These are phyloP conservation scores for Myrmaecium sp. DNA, from an alignment of 2,329 filamentous ascomycete species.

Conservation along the genomic window DNA sequence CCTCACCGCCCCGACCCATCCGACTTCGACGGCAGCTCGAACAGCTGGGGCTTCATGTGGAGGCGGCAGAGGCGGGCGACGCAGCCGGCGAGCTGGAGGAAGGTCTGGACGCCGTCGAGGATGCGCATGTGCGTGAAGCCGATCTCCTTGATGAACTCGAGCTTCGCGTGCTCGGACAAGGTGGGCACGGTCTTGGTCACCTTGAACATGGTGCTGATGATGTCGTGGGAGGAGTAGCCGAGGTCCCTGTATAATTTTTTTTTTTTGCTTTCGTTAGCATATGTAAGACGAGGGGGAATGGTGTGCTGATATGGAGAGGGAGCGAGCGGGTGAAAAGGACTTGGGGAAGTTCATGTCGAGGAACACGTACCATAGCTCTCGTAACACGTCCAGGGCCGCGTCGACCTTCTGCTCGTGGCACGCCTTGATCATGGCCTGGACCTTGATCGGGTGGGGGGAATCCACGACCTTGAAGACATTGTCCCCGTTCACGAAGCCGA, in stretches of 20 bases:
- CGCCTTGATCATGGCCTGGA: slow-evolving; percentile 95
- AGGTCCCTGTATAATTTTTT: slow-evolving; percentile 38
- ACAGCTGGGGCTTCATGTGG: slow-evolving; percentile 86
- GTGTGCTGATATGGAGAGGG: neutral
- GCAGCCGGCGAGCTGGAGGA: slow-evolving; percentile 85
- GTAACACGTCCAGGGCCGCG: slow-evolving; percentile 65
- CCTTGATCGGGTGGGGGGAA: slow-evolving; percentile 91
- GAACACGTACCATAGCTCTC: slow-evolving; percentile 63
- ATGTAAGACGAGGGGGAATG: slow-evolving; percentile 3
- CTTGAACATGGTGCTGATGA: slow-evolving; percentile 97
- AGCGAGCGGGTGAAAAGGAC: neutral
- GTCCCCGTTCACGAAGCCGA: slow-evolving; percentile 91
- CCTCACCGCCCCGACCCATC: too few relatives aligned
- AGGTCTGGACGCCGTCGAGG: slow-evolving; percentile 88
- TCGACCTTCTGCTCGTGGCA: slow-evolving; percentile 89
- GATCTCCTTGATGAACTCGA: slow-evolving; percentile 97
- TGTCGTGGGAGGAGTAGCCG: slow-evolving; percentile 96
- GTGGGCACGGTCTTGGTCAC: slow-evolving; percentile 92
- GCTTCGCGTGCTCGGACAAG: slow-evolving; percentile 81
- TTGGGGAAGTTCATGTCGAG: neutral
- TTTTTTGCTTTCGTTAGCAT: too few relatives aligned
- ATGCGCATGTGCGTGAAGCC: slow-evolving; percentile 99
- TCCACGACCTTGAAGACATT: slow-evolving; percentile 98
- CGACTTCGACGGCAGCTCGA: too few relatives aligned
- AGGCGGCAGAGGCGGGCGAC: slow-evolving; percentile 81